Evolutionary conservation across 768 basidiomycete species (phyloP), one percentile per base, ranked within the genome.

Genomic region (Rhodocollybia butyracea): DNA sequence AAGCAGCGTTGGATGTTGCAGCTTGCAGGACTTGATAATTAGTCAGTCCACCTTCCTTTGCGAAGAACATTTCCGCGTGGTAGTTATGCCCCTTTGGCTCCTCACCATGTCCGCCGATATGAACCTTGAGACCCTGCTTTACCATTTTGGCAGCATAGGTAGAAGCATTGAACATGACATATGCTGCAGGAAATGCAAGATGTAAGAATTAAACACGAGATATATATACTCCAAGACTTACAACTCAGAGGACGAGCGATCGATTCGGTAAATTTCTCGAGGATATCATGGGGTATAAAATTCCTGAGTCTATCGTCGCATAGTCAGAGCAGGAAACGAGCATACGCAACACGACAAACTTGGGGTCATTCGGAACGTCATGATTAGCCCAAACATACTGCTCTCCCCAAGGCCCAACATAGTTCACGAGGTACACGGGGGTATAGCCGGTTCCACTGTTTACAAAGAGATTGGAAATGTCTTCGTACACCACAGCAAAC

Each of bases 371-470:
- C 11, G 87, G 84, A 5, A 88, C 68, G 66, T 88, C 82, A 31
- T 80, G 71, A 3, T 66, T 74, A 2, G 85, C 84, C 87, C 88
- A 90, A 15, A 89, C 75, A 50, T 76, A 69, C 59, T 89, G 79
- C 59, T 90, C 88, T 5, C 88, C 88, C 66, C 66, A 78, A 3
- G 73, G 74, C 24, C 88, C 88, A n/a, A 87, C 88, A 63, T 89
- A 90, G 63, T 88, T 84, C n/a, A 89, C 88, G 24, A 89, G 68
- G 57, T 89, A 88, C 0, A 88, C 89, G 3, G 88, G 88, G 0
- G 88, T 88, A 26, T 79, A 73, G 10, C 83, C 86, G 13, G 88
- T 88, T 2, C 88, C 88, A 63, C 87, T 89, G 61, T 72, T 51
- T 2, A 81, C 81, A 61, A 75, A 89, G 10, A 90, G 70, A 0